Conservation (phyloP, 345 rosid species). For the Gossypium longicalyx region DNA sequence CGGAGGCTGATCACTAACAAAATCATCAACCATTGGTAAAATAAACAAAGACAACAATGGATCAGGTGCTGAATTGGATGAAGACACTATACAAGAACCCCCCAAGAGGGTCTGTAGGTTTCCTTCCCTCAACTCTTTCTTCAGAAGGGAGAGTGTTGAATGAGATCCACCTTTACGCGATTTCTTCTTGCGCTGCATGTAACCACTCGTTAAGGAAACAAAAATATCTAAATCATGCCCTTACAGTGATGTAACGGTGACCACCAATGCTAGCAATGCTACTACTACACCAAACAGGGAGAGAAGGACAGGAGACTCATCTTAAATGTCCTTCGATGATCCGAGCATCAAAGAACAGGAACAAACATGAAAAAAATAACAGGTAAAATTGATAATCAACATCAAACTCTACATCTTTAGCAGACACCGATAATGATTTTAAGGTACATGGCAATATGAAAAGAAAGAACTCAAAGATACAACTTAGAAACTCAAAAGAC, state of each 20-base stretch:
- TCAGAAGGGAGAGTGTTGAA: conserved; percentile 70
- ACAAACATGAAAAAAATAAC: background rate
- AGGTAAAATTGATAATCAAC: background rate
- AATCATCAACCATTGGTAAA: conserved; percentile 67
- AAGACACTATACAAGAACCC: conserved; percentile 55
- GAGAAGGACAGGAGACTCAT: background rate
- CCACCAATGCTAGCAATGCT: conserved; percentile 7
- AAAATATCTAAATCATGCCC: background rate
- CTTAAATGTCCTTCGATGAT: background rate
- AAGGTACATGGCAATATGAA: background rate
- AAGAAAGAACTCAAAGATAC: background rate
- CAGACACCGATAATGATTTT: background rate
- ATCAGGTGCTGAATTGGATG: conserved; percentile 76
- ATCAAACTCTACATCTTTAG: conserved; percentile 1
- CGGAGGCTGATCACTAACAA: conserved; percentile 35
- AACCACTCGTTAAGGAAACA: conserved; percentile 52
- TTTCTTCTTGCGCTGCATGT: conserved; percentile 94
- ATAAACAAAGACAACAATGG: conserved; percentile 86
- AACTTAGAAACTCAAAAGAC: background rate
- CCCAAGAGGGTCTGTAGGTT: conserved; percentile 76
- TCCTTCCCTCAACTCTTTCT: conserved; percentile 83
- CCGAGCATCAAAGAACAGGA: background rate
- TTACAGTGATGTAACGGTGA: background rate
- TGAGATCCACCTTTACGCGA: conserved; percentile 74
- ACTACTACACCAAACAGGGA: background rate